Conservation (phyloP, 129 eudicot genomes). For the Artemisia tridentata region DNA sequence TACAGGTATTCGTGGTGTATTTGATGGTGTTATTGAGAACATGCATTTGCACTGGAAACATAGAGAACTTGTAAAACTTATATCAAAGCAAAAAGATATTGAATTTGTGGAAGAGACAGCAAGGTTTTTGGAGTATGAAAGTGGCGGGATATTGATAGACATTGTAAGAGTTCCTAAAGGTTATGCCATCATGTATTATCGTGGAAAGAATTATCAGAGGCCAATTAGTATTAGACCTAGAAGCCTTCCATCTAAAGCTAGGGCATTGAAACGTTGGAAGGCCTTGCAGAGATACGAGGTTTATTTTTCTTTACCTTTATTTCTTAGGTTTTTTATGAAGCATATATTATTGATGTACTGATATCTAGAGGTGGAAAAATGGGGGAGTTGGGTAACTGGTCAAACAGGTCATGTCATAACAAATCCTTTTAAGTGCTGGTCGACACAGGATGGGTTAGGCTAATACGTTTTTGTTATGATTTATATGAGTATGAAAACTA, state of each 20-base stretch:
- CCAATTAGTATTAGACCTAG: conserved; percentile 88
- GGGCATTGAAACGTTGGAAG: conserved; percentile 85
- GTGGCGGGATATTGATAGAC: conserved; percentile 91
- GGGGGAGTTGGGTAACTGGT: not conserved
- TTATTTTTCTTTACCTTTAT: conserved; percentile 18
- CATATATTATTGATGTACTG: not conserved
- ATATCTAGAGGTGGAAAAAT: not conserved
- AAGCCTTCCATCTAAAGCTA: conserved; percentile 90
- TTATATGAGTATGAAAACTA: too few species aligned
- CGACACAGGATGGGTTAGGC: too few species aligned
- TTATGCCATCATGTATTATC: conserved; percentile 75
- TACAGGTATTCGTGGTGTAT: conserved; percentile 94
- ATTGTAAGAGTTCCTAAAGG: conserved; percentile 93
- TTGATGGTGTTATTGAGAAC: conserved; percentile 97
- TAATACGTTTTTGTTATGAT: too few species aligned
- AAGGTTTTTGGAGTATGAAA: conserved; percentile 84
- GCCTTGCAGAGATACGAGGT: conserved; percentile 98
- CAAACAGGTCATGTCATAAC: not conserved
- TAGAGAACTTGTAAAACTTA: conserved; percentile 91
- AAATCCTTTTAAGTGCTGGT: too few species aligned
- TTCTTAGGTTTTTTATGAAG: not conserved
- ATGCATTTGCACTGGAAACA: conserved; percentile 99
- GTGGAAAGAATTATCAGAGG: conserved; percentile 90
- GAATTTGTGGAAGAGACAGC: conserved; percentile 95
- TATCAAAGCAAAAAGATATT: conserved; percentile 75